Conservation (phyloP, 2,329 filamentous ascomycete species). For the Aspergillus sp. region DNA sequence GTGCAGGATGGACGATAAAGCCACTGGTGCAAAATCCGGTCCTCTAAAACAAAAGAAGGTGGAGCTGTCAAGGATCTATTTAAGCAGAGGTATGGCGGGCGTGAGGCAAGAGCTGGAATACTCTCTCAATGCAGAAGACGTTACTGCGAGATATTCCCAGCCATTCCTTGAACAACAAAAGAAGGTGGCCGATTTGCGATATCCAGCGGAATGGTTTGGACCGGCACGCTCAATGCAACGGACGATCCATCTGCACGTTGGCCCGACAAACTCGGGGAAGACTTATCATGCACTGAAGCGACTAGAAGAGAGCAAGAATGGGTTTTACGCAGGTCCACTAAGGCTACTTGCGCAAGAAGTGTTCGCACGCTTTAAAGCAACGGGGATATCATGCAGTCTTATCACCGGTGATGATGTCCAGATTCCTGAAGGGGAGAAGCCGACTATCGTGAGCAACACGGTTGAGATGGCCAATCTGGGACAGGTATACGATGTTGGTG, state of each 20-base stretch:
- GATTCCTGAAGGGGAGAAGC: constrained; percentile 50
- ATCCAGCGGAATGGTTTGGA: constrained; percentile 87
- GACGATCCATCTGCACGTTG: constrained; percentile 84
- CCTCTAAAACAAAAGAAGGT: constrained; percentile 18
- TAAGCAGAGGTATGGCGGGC: constrained; percentile 44
- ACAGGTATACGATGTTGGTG: constrained; percentile 67
- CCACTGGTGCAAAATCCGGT: constrained; percentile 8
- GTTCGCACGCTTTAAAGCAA: constrained; percentile 75
- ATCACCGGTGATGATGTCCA: constrained; percentile 87
- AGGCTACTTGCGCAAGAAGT: constrained; percentile 87
- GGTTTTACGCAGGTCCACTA: constrained; percentile 85
- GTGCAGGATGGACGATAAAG: constrained; percentile 18
- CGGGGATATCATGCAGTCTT: constrained; percentile 67
- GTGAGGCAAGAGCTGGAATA: constrained; percentile 56
- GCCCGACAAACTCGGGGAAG: constrained; percentile 96
- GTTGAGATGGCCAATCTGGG: constrained; percentile 75
- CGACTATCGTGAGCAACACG: constrained; percentile 69
- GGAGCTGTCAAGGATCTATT: constrained; percentile 52
- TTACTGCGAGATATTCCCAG: constrained; percentile 50
- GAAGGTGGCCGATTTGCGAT: constrained; percentile 71
- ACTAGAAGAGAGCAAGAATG: constrained; percentile 64
- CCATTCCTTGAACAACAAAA: constrained; percentile 52
- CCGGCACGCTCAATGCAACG: constrained; percentile 70
- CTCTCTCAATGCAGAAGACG: constrained; percentile 58
- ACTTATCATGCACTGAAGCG: constrained; percentile 88